Evolutionary conservation across 2,329 filamentous ascomycete species (phyloP).

Genomic region (Aspergillus sclerotialis): DNA sequence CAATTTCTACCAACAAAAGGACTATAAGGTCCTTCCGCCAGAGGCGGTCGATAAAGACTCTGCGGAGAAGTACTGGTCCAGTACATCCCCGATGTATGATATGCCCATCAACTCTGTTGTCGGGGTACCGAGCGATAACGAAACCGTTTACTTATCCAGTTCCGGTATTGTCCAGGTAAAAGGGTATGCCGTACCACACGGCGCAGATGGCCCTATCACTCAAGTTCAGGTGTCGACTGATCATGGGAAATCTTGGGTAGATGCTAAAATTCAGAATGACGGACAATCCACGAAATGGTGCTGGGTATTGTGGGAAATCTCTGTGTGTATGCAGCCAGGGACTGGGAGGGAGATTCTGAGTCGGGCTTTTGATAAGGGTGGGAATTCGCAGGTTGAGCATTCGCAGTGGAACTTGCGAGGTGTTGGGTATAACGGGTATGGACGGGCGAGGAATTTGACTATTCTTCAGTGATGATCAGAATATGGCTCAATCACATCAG

Average conservation of each 20-base stretch:
- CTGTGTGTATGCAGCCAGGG: constrained; percentile 37
- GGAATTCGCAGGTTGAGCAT: constrained; percentile 44
- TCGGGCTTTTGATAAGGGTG: constrained; percentile 47
- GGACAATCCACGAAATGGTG: constrained; percentile 42
- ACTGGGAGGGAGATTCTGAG: constrained; percentile 42
- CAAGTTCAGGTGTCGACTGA: constrained; percentile 49
- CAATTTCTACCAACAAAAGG: constrained; percentile 52
- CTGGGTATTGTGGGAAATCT: constrained; percentile 50
- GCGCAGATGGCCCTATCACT: constrained; percentile 45
- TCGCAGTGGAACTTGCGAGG: constrained; percentile 54
- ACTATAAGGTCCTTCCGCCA: constrained; percentile 54
- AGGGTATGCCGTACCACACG: constrained; percentile 52
- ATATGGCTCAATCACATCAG: no score
- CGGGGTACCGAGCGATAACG: constrained; percentile 39
- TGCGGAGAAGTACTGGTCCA: constrained; percentile 48
- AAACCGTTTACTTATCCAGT: constrained; percentile 34
- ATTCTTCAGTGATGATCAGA: no score
- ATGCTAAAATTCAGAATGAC: constrained; percentile 35
- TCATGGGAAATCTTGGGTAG: constrained; percentile 43
- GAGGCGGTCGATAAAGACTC: constrained; percentile 42
- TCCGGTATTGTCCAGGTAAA: constrained; percentile 43
- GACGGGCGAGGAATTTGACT: constrained; percentile 45
- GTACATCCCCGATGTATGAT: constrained; percentile 45
- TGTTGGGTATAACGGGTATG: constrained; percentile 56
- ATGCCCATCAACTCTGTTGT: constrained; percentile 53